phyloP scores from a whole-genome alignment of 306 rosid species.

The Cucurbita ficifolia region DNA sequence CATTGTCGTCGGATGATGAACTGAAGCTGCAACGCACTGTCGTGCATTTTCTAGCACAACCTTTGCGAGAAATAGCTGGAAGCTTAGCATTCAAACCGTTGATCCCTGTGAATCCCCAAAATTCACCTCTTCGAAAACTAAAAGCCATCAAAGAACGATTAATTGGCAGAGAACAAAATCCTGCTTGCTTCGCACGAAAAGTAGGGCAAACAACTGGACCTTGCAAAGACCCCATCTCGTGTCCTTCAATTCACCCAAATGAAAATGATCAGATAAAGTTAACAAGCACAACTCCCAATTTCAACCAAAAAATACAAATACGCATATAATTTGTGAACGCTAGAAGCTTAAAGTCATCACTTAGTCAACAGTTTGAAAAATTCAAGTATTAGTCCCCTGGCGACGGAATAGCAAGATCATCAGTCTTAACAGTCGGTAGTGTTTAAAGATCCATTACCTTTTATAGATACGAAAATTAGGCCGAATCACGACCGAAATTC shows the following conservation, averaged over 20 bases:
- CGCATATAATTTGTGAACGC: background rate
- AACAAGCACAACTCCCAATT: background rate
- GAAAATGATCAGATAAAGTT: background rate
- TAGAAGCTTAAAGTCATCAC: background rate
- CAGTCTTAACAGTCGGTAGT: background rate
- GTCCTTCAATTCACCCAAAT: constrained; percentile 15
- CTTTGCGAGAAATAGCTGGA: constrained; percentile 20
- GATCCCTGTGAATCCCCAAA: constrained; percentile 41
- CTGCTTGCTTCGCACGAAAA: constrained; percentile 44
- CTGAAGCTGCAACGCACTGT: constrained; percentile 48
- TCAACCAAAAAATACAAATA: background rate
- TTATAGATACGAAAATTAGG: background rate
- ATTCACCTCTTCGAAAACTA: constrained; percentile 42
- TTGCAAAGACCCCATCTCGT: constrained; percentile 56
- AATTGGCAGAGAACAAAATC: constrained; percentile 37
- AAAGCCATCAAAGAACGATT: constrained; percentile 31
- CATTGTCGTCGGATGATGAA: constrained; percentile 63
- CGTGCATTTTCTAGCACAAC: constrained; percentile 25
- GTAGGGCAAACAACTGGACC: constrained; percentile 81
- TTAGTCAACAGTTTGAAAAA: background rate
- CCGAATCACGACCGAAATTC: background rate
- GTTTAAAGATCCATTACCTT: constrained; percentile 1
- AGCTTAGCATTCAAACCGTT: constrained; percentile 23
- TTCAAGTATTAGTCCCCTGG: background rate
- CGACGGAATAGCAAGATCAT: background rate